These are phyloP conservation scores for Nepenthes alata DNA, from an alignment of 179 eudicot species.

Conservation along the genomic window DNA sequence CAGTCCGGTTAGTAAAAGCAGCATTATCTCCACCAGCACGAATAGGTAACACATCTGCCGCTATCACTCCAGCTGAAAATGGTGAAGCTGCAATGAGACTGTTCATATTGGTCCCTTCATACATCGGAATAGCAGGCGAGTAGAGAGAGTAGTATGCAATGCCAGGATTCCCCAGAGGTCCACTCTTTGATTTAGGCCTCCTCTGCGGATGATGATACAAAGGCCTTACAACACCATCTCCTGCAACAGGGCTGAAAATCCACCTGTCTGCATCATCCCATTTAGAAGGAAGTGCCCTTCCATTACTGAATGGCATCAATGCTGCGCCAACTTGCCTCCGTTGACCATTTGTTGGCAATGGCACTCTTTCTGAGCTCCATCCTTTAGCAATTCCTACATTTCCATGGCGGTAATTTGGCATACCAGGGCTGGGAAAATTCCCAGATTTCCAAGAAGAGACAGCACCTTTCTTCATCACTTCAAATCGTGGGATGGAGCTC, in stretches of 20 bases:
- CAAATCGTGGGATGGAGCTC: constrained; percentile 48
- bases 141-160: constrained; percentile 41
- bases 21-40: constrained; percentile 22
- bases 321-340: constrained; percentile 46
- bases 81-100: constrained; percentile 46
- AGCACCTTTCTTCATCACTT: constrained; percentile 39
- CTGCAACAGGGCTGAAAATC: constrained; percentile 69
- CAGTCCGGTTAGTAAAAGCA: constrained; percentile 19
- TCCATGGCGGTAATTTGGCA: constrained; percentile 47
- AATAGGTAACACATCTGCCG: constrained; percentile 35
- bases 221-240: constrained; percentile 41
- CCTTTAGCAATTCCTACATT: constrained; percentile 46
- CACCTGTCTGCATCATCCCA: constrained; percentile 99
- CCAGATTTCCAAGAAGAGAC: constrained; percentile 22
- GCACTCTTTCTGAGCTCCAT: constrained; percentile 89
- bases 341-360: constrained; percentile 31
- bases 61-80: constrained; percentile 47
- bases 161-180: constrained; percentile 69
- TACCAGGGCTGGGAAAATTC: constrained; percentile 65
- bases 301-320: constrained; percentile 41
- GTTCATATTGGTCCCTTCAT: constrained; percentile 37
- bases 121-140: constrained; percentile 52
- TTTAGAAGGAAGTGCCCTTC: constrained; percentile 74
- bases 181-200: constrained; percentile 79
- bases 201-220: constrained; percentile 44